These are phyloP conservation scores for Cadophora malorum DNA, from an alignment of 2,329 filamentous ascomycete genomes.

Conservation along the genomic window DNA sequence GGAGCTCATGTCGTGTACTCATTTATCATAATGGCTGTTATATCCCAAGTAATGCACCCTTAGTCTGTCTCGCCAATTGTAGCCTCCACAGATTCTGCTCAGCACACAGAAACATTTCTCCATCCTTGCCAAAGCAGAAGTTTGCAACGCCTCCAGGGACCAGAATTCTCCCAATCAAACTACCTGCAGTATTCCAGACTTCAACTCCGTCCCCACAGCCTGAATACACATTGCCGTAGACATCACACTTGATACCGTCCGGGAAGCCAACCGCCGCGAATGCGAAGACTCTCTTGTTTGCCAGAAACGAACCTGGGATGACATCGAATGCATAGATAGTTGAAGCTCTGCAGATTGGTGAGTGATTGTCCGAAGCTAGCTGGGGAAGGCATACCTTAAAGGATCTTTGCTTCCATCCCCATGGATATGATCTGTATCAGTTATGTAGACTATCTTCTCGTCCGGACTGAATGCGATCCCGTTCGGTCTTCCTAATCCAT, in stretches of 20 bases:
- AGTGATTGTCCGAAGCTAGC: background rate
- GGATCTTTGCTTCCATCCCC: constrained; percentile 43
- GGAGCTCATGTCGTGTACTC: background rate
- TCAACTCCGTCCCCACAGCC: constrained; percentile 58
- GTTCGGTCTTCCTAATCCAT: constrained; percentile 53
- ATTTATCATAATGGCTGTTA: constrained; percentile 41
- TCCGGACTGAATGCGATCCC: constrained; percentile 46
- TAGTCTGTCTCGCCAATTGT: constrained; percentile 44
- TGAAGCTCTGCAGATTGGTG: constrained; percentile 23
- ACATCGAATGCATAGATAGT: constrained; percentile 56
- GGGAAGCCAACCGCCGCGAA: constrained; percentile 55
- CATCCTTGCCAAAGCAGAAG: constrained; percentile 54
- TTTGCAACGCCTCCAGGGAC: constrained; percentile 53
- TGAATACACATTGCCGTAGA: constrained; percentile 60
- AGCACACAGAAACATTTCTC: constrained; percentile 54
- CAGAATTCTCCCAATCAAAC: constrained; percentile 52
- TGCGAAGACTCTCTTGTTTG: constrained; percentile 59
- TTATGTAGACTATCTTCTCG: constrained; percentile 51
- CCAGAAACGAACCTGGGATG: constrained; percentile 50
- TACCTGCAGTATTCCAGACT: constrained; percentile 54
- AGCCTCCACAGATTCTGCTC: constrained; percentile 54
- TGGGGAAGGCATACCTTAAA: constrained; percentile 39
- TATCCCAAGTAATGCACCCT: constrained; percentile 44
- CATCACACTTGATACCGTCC: constrained; percentile 56
- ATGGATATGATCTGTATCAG: constrained; percentile 47